phyloP scores from a whole-genome alignment of 108 stramenopile species.

The Epipyxis sp. region DNA sequence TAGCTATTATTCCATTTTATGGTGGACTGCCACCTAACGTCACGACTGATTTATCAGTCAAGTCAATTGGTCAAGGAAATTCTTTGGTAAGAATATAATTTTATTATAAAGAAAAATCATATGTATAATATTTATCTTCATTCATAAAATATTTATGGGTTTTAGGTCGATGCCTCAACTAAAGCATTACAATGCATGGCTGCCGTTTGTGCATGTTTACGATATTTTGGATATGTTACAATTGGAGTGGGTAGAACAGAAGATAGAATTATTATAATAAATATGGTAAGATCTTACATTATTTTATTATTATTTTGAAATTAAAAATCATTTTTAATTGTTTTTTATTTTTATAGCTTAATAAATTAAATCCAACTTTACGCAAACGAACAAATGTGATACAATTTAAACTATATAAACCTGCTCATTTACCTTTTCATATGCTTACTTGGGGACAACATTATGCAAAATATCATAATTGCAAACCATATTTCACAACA shows the following conservation, averaged over 20 bases:
- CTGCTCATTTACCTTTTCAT: constrained; percentile 15
- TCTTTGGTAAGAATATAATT: constrained; percentile 24
- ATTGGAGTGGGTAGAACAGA: constrained; percentile 3
- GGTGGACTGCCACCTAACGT: constrained; percentile 24
- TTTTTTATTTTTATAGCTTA: neutral
- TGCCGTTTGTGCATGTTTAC: constrained; percentile 18
- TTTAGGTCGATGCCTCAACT: constrained; percentile 22
- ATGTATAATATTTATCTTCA: neutral
- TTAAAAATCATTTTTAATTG: neutral
- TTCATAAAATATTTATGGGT: neutral
- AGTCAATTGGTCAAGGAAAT: constrained; percentile 34
- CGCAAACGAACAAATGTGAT: neutral
- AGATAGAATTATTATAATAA: neutral
- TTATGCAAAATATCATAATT: constrained; percentile 7
- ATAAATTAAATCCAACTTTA: neutral
- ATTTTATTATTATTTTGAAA: neutral
- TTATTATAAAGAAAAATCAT: neutral
- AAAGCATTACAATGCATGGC: constrained; percentile 26
- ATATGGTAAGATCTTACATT: constrained; percentile 4
- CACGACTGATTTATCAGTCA: constrained; percentile 16
- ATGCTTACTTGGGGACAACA: constrained; percentile 24
- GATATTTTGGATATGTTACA: constrained; percentile 26
- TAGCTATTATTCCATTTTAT: constrained; percentile 27
- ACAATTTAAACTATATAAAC: constrained; percentile 17
- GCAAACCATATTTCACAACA: neutral